Percentiles rank a stretch among this genome's conserved stretches.
Conservation (phyloP, 768 basidiomycete species). For the Agaricus sinodeliciosus region DNA sequence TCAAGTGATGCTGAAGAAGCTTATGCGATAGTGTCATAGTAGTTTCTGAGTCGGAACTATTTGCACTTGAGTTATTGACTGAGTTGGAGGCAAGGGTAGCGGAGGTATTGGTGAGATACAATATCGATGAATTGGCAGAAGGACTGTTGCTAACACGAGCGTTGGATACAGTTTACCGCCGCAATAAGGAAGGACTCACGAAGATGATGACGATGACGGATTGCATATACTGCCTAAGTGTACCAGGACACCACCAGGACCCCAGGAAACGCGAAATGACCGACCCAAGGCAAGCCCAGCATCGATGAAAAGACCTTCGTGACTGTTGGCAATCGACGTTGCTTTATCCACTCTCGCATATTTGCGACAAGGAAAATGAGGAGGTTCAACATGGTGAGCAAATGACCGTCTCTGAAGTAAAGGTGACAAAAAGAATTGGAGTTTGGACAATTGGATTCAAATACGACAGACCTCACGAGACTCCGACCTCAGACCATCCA, state of each 20-base stretch:
- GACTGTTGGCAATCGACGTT: conserved; percentile 55
- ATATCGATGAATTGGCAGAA: conserved; percentile 56
- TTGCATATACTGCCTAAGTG: conserved; percentile 72
- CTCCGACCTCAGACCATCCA: conserved; percentile 56
- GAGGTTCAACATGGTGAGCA: conserved; percentile 62
- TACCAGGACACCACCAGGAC: conserved; percentile 68
- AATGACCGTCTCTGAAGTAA: conserved; percentile 71
- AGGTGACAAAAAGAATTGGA: not conserved
- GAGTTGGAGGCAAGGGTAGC: conserved; percentile 14
- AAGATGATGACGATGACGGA: conserved; percentile 34
- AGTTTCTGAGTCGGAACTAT: conserved; percentile 20
- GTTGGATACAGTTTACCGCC: not conserved
- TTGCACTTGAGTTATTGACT: conserved; percentile 3
- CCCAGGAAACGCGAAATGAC: conserved; percentile 89
- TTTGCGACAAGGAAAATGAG: conserved; percentile 73
- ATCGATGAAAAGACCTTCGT: conserved; percentile 66
- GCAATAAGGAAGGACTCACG: conserved; percentile 34
- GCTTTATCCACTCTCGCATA: conserved; percentile 69
- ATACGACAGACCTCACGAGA: conserved; percentile 47
- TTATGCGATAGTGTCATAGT: conserved; percentile 39
- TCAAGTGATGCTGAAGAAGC: conserved; percentile 72
- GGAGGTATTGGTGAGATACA: conserved; percentile 38
- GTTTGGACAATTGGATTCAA: conserved; percentile 3
- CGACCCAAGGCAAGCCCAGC: conserved; percentile 82
- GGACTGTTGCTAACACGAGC: conserved; percentile 29